A percentile compares a stretch with the other conserved stretches of the same genome.
These are phyloP conservation scores for Apiospora phragmitis DNA, from an alignment of 2,329 filamentous ascomycete genomes.

Conservation along the genomic window DNA sequence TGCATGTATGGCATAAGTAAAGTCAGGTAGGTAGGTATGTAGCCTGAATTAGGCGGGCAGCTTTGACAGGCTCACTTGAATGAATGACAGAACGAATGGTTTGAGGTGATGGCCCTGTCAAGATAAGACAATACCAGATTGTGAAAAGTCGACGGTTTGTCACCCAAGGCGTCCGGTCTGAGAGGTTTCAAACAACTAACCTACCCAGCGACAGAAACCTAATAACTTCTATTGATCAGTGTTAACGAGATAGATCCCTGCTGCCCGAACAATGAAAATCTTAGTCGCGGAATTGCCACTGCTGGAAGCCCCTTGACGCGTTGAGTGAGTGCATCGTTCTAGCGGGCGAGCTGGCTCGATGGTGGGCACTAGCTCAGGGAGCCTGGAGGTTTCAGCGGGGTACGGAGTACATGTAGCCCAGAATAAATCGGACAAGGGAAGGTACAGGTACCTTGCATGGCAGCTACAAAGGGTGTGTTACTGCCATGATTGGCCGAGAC, in stretches of 20 bases:
- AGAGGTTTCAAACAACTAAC: neutral
- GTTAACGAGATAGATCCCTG: neutral
- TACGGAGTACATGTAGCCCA: neutral
- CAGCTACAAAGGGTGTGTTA: neutral
- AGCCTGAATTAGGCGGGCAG: neutral
- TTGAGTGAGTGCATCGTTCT: neutral
- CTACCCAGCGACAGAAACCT: neutral
- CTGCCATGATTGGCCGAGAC: neutral
- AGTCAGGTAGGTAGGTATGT: no score
- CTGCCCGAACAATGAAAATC: neutral
- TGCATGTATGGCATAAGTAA: neutral
- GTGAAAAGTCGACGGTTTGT: neutral
- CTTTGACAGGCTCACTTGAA: neutral
- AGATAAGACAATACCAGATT: neutral
- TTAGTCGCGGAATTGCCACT: constrained; percentile 4
- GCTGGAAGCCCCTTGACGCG: neutral
- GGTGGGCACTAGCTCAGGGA: neutral
- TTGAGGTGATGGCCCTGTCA: neutral
- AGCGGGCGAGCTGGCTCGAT: neutral
- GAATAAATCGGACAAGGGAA: neutral
- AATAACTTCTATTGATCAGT: neutral
- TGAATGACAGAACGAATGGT: neutral
- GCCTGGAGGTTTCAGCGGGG: neutral
- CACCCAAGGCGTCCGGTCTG: neutral
- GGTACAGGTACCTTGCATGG: neutral